Evolutionary conservation across 305 asterid species (phyloP), one percentile per base, ranked within the genome.

Genomic region (Fraxinus xanthoxyloides): DNA sequence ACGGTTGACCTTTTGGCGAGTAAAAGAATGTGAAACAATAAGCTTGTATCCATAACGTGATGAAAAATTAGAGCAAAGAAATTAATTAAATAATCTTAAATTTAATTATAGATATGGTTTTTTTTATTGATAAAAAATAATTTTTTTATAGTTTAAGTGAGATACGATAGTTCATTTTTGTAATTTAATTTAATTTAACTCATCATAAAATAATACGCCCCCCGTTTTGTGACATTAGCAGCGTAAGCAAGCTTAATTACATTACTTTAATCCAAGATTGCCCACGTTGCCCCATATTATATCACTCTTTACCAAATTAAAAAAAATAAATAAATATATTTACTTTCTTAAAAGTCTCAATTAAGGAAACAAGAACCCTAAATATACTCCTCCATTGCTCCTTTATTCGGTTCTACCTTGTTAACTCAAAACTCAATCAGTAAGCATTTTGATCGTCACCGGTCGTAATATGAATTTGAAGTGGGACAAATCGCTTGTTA

Each of bases 1-100:
- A 67, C 80, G 79, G 75, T 72, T 72, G 87, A 79, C 74, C 77
- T 43, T 31, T 69, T 23, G 67, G 84, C 84, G 78, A 81, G 82
- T 75, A 21, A 46, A 72, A 2, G 28, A 43, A 24, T 74, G 80
- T 69, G 84, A 48, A 69, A 32, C 34, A 32, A 54, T 36, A n/a
- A n/a, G n/a, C n/a, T 56, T 56, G 28, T 28, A 19, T 56, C 9
- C 67, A 56, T 21, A 21, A 19, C 67, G 21, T 48, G 61, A 17
- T 15, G 21, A 5, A 48, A 48, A 48, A 48, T 4, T 17, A 5
- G 1, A 3, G 0, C 4, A 15, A 46, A 46, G 54, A 46, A 12
- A 46, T 46, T 13, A 46, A 46, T 12, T 17, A 46, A 46, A 46
- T 46, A 46, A 46, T 46, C 54, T 43, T 43, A 43, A 43, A 43